Conservation (phyloP, 306 rosid genomes). For the Vigna trinervia region DNA sequence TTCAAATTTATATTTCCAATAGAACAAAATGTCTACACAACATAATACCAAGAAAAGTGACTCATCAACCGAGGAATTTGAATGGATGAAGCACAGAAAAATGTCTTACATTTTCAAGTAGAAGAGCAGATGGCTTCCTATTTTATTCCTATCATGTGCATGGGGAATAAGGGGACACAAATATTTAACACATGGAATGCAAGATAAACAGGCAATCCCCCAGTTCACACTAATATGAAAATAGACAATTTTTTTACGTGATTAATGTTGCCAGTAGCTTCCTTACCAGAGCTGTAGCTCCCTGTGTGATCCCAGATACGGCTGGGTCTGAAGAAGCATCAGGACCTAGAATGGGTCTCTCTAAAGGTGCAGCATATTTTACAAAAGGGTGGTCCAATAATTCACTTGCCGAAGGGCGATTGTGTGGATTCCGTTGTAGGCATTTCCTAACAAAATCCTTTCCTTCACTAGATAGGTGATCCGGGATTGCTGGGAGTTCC, state of each 20-base stretch:
- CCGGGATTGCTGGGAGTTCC: conserved; percentile 88
- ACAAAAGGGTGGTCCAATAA: conserved; percentile 91
- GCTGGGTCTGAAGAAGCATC: conserved; percentile 61
- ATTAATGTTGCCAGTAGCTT: conserved; percentile 19
- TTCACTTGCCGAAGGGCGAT: conserved; percentile 74
- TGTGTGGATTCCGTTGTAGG: conserved; percentile 79
- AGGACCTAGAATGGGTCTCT: conserved; percentile 63
- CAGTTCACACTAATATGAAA: conserved; percentile 32
- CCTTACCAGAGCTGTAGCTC: conserved; percentile 69
- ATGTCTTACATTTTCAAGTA: background rate
- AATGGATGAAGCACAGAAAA: background rate
- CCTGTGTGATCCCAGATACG: conserved; percentile 56
- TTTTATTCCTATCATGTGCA: background rate
- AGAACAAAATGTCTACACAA: background rate
- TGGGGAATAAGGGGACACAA: background rate
- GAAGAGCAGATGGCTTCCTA: conserved; percentile 5
- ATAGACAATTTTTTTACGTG: background rate
- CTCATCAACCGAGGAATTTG: background rate
- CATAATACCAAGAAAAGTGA: background rate
- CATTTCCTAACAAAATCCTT: conserved; percentile 81
- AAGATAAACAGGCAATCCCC: conserved; percentile 10
- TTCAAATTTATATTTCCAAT: background rate
- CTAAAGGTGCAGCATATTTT: conserved; percentile 80
- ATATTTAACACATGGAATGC: background rate
- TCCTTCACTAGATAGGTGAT: conserved; percentile 76